A percentile compares a stretch with the other conserved stretches of the same genome.
These are phyloP conservation scores for Fagus crenata DNA, from an alignment of 306 rosid genomes.

Conservation along the genomic window DNA sequence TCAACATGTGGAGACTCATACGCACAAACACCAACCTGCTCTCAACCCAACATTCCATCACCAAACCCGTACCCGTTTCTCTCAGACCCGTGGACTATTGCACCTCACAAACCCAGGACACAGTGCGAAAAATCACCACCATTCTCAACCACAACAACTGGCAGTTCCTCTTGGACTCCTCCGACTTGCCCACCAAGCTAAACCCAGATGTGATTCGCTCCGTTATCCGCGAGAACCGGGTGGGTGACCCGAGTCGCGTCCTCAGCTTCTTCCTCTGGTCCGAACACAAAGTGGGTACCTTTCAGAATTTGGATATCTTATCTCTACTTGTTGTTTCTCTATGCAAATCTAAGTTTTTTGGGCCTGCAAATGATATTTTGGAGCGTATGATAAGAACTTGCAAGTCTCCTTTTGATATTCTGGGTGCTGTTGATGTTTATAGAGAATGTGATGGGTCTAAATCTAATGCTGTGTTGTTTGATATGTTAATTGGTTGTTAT, in stretches of 20 bases:
- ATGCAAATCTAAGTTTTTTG: conserved; percentile 36
- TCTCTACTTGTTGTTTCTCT: conserved; percentile 49
- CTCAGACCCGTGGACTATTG: conserved; percentile 13
- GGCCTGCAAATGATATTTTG: conserved; percentile 33
- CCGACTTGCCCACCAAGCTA: conserved; percentile 29
- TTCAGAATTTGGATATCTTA: conserved; percentile 36
- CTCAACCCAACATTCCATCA: neutral
- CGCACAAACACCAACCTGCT: neutral
- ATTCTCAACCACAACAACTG: conserved; percentile 42
- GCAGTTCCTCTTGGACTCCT: conserved; percentile 30
- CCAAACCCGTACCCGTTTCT: neutral
- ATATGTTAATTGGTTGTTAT: conserved; percentile 40
- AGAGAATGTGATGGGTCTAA: conserved; percentile 33
- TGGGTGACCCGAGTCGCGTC: conserved; percentile 39
- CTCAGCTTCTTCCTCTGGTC: conserved; percentile 52
- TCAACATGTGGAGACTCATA: conserved; percentile 27
- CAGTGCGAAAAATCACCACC: conserved; percentile 40
- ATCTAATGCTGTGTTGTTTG: conserved; percentile 36
- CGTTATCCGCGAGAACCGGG: conserved; percentile 33
- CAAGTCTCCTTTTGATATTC: conserved; percentile 33
- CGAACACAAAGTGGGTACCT: conserved; percentile 37
- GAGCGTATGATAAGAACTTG: conserved; percentile 38
- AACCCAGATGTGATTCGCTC: conserved; percentile 45
- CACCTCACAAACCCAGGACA: conserved; percentile 27
- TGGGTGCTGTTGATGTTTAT: conserved; percentile 34